These are phyloP conservation scores for Cercospora zeae-maydis DNA, from an alignment of 2,329 filamentous ascomycete genomes.

Conservation along the genomic window DNA sequence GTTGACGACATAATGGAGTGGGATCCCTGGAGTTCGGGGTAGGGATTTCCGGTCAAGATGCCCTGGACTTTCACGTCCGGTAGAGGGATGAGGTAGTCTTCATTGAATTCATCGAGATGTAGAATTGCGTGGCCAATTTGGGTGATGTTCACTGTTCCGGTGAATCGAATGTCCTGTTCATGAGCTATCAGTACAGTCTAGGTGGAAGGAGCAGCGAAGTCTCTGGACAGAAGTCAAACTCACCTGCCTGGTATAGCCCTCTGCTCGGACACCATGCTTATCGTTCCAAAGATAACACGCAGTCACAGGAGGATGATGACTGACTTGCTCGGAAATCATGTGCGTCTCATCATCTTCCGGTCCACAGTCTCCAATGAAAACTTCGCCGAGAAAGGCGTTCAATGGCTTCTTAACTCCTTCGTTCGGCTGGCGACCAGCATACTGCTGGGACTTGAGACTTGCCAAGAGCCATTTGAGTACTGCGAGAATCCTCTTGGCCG, in stretches of 20 bases:
- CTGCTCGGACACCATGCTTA: slow-evolving; percentile 42
- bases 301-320: slow-evolving; percentile 47
- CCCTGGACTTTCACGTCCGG: slow-evolving; percentile 48
- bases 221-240: neutral
- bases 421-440: slow-evolving; percentile 42
- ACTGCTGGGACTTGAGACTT: slow-evolving; percentile 48
- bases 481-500: slow-evolving; percentile 43
- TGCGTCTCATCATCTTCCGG: slow-evolving; percentile 40
- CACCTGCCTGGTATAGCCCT: slow-evolving; percentile 45
- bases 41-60: slow-evolving; percentile 42
- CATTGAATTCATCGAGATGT: slow-evolving; percentile 43
- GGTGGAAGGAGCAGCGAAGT: neutral
- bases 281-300: slow-evolving; percentile 49
- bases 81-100: slow-evolving; percentile 46
- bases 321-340: slow-evolving; percentile 46
- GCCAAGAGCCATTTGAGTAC: slow-evolving; percentile 51
- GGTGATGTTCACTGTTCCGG: slow-evolving; percentile 44
- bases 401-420: slow-evolving; percentile 51
- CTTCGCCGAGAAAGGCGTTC: slow-evolving; percentile 47
- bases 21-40: slow-evolving; percentile 43
- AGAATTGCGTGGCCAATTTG: slow-evolving; percentile 47
- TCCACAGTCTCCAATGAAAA: slow-evolving; percentile 44
- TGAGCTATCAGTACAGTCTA: neutral
- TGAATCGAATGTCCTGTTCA: slow-evolving; percentile 43
- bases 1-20: slow-evolving; percentile 43